Conservation (phyloP, 73 alveolate species). For the Symbiodinium natans region DNA sequence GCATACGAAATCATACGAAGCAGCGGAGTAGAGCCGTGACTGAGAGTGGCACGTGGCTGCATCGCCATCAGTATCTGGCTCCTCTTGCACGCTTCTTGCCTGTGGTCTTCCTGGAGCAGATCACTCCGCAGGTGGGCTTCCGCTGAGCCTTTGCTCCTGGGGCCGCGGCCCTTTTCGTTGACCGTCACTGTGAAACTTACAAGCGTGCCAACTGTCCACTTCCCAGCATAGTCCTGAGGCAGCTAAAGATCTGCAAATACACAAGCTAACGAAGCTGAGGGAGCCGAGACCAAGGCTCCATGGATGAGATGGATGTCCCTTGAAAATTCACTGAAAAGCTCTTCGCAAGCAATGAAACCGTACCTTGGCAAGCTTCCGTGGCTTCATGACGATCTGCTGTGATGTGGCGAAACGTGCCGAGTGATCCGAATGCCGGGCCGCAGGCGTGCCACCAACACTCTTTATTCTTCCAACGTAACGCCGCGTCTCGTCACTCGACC, state of each 20-base stretch:
- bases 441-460: not conserved
- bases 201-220: not conserved
- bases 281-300: not conserved
- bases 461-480: not conserved
- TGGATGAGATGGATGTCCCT: not conserved
- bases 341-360: not conserved
- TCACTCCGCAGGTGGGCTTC: too few species aligned
- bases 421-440: not conserved
- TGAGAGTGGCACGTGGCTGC: too few species aligned
- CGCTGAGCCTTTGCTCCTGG: too few species aligned
- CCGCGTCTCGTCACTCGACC: not conserved
- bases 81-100: not conserved
- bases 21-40: too few species aligned
- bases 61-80: not conserved
- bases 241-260: not conserved
- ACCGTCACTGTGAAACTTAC: not conserved
- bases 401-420: not conserved
- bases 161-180: not conserved
- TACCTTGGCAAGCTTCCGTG: not conserved
- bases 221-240: not conserved
- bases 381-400: too few species aligned
- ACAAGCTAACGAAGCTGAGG: not conserved
- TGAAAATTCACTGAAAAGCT: not conserved
- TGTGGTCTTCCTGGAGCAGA: not conserved
- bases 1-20: too few species aligned